These are phyloP conservation scores for Botrytis sinoallii DNA, from an alignment of 2,329 filamentous ascomycete species.

Conservation along the genomic window DNA sequence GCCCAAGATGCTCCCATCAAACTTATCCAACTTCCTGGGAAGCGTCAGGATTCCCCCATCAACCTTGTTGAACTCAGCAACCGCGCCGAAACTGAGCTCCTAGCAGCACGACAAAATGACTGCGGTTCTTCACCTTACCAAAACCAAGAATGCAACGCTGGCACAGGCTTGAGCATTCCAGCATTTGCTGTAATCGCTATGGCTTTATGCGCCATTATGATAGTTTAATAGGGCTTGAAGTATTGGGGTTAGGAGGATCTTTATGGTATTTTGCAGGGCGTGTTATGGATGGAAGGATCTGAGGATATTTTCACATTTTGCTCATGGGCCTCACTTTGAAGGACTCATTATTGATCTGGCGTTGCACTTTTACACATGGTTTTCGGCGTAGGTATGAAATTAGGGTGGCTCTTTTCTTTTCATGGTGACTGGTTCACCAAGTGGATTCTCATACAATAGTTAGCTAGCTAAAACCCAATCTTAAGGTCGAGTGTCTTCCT, in stretches of 20 bases:
- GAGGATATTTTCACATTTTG: not conserved
- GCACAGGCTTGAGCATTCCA: not conserved
- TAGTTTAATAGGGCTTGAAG: not conserved
- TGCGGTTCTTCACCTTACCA: conserved; percentile 10
- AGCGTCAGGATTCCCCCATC: not conserved
- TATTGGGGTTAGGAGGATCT: not conserved
- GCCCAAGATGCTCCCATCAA: not conserved
- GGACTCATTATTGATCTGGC: not conserved
- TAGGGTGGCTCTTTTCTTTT: not conserved
- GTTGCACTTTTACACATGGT: not conserved
- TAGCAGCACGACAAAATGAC: not conserved
- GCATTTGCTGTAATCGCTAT: not conserved
- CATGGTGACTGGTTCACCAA: not conserved
- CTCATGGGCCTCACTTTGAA: not conserved
- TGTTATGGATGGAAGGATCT: not conserved
- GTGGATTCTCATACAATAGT: not conserved
- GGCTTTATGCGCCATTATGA: not conserved
- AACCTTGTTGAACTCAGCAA: not conserved
- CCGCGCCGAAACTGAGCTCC: not conserved
- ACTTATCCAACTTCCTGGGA: not conserved
- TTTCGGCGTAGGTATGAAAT: not conserved
- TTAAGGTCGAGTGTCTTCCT: too few relatives aligned
- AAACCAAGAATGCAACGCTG: not conserved
- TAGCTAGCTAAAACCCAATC: not conserved
- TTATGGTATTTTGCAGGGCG: not conserved